Conservation (phyloP, 306 rosid genomes). For the Cajanus cajan region DNA sequence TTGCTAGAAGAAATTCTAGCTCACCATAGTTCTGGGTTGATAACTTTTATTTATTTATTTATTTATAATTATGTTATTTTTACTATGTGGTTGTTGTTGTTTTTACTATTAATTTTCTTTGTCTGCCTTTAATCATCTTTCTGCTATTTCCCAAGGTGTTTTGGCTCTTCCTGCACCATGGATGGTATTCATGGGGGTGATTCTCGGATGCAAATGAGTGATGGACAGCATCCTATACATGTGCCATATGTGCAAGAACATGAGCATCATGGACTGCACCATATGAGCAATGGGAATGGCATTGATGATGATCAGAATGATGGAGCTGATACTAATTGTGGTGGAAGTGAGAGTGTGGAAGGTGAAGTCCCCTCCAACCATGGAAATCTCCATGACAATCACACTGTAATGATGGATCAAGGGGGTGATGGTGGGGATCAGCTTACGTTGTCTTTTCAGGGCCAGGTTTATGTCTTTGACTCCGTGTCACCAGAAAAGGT, state of each 20-base stretch:
- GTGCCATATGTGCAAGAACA: constrained; percentile 53
- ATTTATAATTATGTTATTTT: not conserved
- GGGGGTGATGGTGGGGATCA: constrained; percentile 55
- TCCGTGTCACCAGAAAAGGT: constrained; percentile 78
- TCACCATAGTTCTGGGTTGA: not conserved
- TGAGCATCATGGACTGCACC: constrained; percentile 59
- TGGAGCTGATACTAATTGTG: constrained; percentile 36
- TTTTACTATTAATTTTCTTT: not conserved
- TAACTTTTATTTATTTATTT: not conserved
- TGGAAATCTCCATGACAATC: constrained; percentile 47
- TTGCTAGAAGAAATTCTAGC: not conserved
- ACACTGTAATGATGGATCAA: constrained; percentile 41
- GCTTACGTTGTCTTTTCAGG: constrained; percentile 73
- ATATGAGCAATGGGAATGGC: constrained; percentile 56
- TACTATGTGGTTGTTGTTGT: constrained; percentile 3
- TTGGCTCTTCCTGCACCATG: constrained; percentile 41
- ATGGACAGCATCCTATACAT: constrained; percentile 54
- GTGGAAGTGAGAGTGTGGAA: constrained; percentile 49
- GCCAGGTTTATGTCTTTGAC: constrained; percentile 73
- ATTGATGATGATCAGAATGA: constrained; percentile 54
- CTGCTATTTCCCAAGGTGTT: constrained; percentile 31
- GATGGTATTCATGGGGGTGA: constrained; percentile 56
- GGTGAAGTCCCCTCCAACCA: constrained; percentile 55
- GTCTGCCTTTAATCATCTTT: not conserved
- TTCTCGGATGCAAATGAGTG: constrained; percentile 45